These are phyloP conservation scores for Alternaria conjuncta DNA, from an alignment of 2,329 filamentous ascomycete species.

Conservation along the genomic window DNA sequence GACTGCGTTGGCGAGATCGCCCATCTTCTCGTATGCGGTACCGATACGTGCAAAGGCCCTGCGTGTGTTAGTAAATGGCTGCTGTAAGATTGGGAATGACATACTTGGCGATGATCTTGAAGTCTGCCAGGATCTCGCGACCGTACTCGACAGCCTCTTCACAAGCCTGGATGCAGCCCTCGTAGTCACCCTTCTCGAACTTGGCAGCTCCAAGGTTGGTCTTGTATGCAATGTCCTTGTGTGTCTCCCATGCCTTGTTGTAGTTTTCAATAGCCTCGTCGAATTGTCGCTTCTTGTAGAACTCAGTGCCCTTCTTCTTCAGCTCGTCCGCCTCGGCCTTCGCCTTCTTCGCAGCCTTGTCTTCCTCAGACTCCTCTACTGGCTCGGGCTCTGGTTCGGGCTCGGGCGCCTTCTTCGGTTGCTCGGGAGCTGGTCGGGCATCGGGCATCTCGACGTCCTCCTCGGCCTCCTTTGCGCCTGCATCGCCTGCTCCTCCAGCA, in stretches of 20 bases:
- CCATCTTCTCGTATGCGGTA: conserved; percentile 88
- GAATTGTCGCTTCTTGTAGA: conserved; percentile 98
- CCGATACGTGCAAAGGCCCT: conserved; percentile 92
- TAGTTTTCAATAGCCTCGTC: conserved; percentile 95
- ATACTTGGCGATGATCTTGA: conserved; percentile 95
- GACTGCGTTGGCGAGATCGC: conserved; percentile 79
- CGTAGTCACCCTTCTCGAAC: conserved; percentile 95
- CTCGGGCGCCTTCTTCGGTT: conserved; percentile 54
- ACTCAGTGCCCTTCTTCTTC: conserved; percentile 90
- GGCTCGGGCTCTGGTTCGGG: conserved; percentile 68
- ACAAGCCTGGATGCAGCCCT: conserved; percentile 85
- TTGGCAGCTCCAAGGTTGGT: conserved; percentile 95
- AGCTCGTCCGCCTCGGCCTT: conserved; percentile 93
- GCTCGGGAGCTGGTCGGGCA: conserved; percentile 63
- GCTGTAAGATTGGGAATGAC: neutral
- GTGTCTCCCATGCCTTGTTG: conserved; percentile 87
- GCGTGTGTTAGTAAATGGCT: conserved; percentile 12
- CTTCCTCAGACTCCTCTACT: conserved; percentile 86
- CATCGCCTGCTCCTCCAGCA: conserved; percentile 48
- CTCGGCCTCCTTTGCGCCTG: conserved; percentile 59
- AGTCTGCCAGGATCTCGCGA: conserved; percentile 88
- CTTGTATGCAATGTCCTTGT: conserved; percentile 97
- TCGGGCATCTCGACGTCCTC: conserved; percentile 84
- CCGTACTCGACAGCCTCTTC: conserved; percentile 89
- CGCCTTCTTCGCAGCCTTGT: conserved; percentile 81